phyloP scores from a whole-genome alignment of 805 yeast genomes.

The Candida boleticola region DNA sequence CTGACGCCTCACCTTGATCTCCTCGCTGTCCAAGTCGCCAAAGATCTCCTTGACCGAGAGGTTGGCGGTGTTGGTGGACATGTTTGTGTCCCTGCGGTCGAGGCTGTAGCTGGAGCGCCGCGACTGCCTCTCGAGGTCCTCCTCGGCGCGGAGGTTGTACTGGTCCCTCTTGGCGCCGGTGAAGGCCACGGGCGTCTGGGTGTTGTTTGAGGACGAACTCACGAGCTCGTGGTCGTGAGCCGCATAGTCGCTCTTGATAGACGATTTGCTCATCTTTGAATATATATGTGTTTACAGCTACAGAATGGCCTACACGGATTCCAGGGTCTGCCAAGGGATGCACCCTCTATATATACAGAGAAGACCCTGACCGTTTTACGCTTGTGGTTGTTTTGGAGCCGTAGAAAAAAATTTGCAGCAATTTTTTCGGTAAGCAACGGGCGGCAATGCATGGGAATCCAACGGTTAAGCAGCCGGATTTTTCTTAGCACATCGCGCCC shows the following conservation, averaged over 20 bases:
- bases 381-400: not conserved
- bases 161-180: not conserved
- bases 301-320: too few relatives aligned
- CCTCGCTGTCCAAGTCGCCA: slow-evolving; percentile 28
- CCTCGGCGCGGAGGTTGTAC: not conserved
- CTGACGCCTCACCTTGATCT: slow-evolving; percentile 29
- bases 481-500: too few relatives aligned
- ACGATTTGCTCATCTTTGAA: not conserved
- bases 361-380: too few relatives aligned
- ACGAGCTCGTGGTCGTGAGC: not conserved
- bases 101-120: too few relatives aligned
- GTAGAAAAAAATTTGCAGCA: not conserved
- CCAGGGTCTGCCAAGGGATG: too few relatives aligned
- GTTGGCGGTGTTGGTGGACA: not conserved
- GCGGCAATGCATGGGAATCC: too few relatives aligned
- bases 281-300: too few relatives aligned
- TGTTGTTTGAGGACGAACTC: not conserved
- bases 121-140: not conserved
- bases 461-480: too few relatives aligned
- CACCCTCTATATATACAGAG: too few relatives aligned
- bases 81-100: slow-evolving; percentile 1
- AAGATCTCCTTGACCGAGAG: slow-evolving; percentile 28
- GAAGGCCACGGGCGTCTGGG: not conserved
- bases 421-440: not conserved
- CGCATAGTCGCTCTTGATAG: not conserved